Evolutionary conservation across 768 basidiomycete species (phyloP), one percentile per base, ranked within the genome.

Genomic region (Pisolithus sp.): DNA sequence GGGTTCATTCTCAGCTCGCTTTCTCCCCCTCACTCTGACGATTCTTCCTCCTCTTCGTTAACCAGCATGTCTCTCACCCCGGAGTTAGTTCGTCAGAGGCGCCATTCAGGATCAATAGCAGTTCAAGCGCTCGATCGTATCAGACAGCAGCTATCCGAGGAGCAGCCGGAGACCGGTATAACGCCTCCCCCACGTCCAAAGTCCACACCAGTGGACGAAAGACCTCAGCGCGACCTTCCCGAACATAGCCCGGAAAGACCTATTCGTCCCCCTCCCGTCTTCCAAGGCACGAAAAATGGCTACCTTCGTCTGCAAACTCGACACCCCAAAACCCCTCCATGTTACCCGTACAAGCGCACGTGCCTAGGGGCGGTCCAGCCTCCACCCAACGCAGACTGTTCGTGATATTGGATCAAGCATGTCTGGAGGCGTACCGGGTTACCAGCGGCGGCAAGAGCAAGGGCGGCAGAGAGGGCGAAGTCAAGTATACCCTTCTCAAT

Each of bases 401-500:
- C 56, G 94, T 99, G 46, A 78, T 99, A 9, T 74, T 99, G 41
- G 89, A 91, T 65, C 87, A 94, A 63, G 95, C 96, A 0, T 99
- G 96, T 64, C 75, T 99, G 48, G 95, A 98, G 73, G 90, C 92
- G 3, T 98, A 98, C 73, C 81, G 89, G 53, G 79, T 96, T 55
- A 83, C 84, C 42, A 76, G 81, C 42, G 77, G 80, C 23, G 71
- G 62, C 0, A 76, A 81, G 44, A 74, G 78, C 48, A 78, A 79
- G 44, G 70, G 68, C 52, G 73, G 66, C 59, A 79, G 76, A 66
- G 79, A 65, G 67, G 81, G 74, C 62, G 93, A 95, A 53, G 92
- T 90, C 53, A 97, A 97, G 71, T 98, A 97, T 70, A 93, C 93
- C 8, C 73, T 99, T 53, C 71, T 99, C 58, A 99, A 99, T 71